phyloP scores from a whole-genome alignment of 306 rosid species.

The Acmispon strigosus region DNA sequence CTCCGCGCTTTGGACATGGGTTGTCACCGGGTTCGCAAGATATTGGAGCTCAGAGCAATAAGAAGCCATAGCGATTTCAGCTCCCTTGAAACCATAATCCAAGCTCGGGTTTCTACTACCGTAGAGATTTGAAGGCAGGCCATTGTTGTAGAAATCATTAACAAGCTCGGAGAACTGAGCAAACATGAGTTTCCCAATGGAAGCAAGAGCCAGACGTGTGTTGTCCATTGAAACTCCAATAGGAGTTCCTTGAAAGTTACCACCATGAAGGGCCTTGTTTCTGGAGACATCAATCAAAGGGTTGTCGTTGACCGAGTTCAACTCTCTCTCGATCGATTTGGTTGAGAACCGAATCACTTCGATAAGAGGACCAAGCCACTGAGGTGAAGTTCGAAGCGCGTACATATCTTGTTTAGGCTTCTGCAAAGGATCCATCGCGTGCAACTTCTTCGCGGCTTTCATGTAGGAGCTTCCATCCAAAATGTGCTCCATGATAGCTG shows the following conservation, averaged over 20 bases:
- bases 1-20: conserved; percentile 88
- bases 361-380: conserved; percentile 87
- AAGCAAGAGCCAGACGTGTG: conserved; percentile 79
- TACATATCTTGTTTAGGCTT: conserved; percentile 86
- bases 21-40: conserved; percentile 80
- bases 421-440: conserved; percentile 72
- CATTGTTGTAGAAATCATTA: conserved; percentile 82
- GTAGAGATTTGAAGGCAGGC: conserved; percentile 76
- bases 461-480: conserved; percentile 78
- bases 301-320: conserved; percentile 84
- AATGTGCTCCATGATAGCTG: conserved; percentile 93
- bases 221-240: conserved; percentile 97
- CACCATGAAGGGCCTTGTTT: conserved; percentile 87
- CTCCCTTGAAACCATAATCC: conserved; percentile 89
- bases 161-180: conserved; percentile 94
- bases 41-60: conserved; percentile 85
- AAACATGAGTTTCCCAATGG: conserved; percentile 86
- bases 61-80: conserved; percentile 95
- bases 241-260: conserved; percentile 94
- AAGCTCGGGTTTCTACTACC: conserved; percentile 76
- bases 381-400: conserved; percentile 88
- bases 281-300: conserved; percentile 94
- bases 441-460: conserved; percentile 63
- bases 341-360: conserved; percentile 86
- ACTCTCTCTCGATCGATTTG: conserved; percentile 83